Evolutionary conservation across 495 filamentous ascomycete species (phyloP).

Genomic region (Mycothermus thermophilus): DNA sequence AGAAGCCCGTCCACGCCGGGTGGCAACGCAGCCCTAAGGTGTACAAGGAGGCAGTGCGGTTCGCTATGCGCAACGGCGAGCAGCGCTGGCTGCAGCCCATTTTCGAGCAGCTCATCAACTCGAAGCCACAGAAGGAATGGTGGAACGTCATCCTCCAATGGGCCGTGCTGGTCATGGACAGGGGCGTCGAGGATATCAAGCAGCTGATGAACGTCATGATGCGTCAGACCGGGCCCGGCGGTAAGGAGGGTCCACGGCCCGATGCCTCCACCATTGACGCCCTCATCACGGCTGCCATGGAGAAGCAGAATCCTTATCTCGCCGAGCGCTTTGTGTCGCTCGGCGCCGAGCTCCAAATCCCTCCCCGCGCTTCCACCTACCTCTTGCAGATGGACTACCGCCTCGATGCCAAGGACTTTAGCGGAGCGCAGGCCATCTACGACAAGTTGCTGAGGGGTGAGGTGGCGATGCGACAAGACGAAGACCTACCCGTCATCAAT

Average conservation of each 20-base stretch:
- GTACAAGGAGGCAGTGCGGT: constrained; percentile 40
- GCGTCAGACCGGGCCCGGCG: constrained; percentile 10
- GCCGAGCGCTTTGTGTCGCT: constrained; percentile 59
- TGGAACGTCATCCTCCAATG: constrained; percentile 65
- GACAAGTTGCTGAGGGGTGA: constrained; percentile 40
- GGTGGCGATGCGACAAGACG: constrained; percentile 29
- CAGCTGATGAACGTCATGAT: constrained; percentile 51
- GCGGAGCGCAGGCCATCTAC: constrained; percentile 50
- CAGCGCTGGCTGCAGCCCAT: constrained; percentile 49
- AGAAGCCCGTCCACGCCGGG: constrained; percentile 35
- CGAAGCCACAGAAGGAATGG: constrained; percentile 31
- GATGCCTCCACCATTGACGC: constrained; percentile 60
- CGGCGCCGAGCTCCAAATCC: constrained; percentile 45
- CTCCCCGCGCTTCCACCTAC: constrained; percentile 49
- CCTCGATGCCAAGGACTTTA: constrained; percentile 52
- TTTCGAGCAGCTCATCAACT: constrained; percentile 42
- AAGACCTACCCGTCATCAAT: constrained; percentile 54
- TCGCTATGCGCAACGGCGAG: constrained; percentile 39
- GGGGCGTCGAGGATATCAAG: constrained; percentile 54
- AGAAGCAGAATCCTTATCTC: constrained; percentile 51
- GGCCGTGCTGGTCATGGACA: constrained; percentile 54
- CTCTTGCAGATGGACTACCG: constrained; percentile 64
- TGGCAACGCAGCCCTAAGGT: constrained; percentile 27
- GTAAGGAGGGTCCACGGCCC: constrained; percentile 32
- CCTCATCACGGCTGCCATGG: constrained; percentile 60